Evolutionary conservation across 2,329 filamentous ascomycete genomes (phyloP).

Genomic region (Neofusicoccum kwambonambiense): DNA sequence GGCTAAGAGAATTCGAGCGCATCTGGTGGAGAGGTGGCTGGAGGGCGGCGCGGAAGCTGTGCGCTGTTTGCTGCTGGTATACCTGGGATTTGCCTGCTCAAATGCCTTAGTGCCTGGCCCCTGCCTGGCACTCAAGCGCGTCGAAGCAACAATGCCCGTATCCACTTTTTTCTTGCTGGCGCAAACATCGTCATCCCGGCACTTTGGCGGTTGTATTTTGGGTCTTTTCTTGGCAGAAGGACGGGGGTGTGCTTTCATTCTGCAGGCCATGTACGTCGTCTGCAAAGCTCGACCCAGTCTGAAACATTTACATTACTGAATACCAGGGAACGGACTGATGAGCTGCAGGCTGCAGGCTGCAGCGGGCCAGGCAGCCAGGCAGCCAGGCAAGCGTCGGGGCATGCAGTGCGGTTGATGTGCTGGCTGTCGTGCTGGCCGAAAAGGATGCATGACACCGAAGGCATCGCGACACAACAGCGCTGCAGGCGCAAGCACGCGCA

Average conservation of each 20-base stretch:
- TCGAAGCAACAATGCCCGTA: background rate
- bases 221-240: background rate
- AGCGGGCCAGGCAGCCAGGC: background rate
- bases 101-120: background rate
- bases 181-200: background rate
- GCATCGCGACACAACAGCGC: background rate
- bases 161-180: background rate
- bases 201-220: background rate
- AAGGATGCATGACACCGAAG: background rate
- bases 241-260: background rate
- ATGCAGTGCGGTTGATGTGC: constrained; percentile 10
- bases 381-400: background rate
- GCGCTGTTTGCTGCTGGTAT: background rate
- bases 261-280: background rate
- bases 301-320: background rate
- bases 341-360: background rate
- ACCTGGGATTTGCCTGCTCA: constrained; percentile 5
- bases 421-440: background rate
- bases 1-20: background rate
- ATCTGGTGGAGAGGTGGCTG: background rate
- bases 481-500: constrained; percentile 8
- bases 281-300: constrained; percentile 3
- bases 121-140: background rate
- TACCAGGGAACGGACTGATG: background rate
- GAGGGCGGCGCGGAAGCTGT: background rate